Base-by-base conservation (phyloP, 257 asterid genomes). In the Rehmannia glutinosa region DNA sequence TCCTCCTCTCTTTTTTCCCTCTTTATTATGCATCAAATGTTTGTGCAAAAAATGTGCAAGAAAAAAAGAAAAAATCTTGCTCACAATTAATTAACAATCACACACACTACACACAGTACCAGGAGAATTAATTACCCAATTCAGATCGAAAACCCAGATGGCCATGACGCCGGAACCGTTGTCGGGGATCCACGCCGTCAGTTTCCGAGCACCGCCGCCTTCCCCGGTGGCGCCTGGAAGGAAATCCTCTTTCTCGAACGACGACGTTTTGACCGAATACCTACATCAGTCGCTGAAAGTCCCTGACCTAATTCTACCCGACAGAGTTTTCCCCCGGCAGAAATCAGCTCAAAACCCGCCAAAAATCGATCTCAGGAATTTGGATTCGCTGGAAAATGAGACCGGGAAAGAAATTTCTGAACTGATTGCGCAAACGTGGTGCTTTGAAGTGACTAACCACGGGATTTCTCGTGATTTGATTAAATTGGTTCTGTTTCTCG, bases 201-300 rank as follows among this genome's bases (percentile, higher is more conserved):
- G 89, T 66, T 92, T 92, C 79, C 88, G 92, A 32, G 98, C 98
- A 0, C 97, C 98, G 1, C 97, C 98, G 19, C 98, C 97, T 0
- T 92, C 98, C 41, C 98, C 98, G 6, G 87, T 87, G 61, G 97
- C 87, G 25, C 80, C 90, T 1, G 94, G 96, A 5, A 72, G 89
- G 35, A 73, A 83, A 13, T 84, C 96, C 2, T 63, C 86, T 0
- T 74, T 89, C 62, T 58, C 83, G 1, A 89, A 92, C 63, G 92
- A 89, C 53, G 92, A 87, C 46, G 77, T 85, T 47, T 64, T 91
- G 53, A 71, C 86, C 0, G 96, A 91, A 4, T 91, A 85, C 63
- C 83, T 92, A 53, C 78, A 87, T 57, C 82, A 75, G 24, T 84
- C 97, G 0, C 82, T 85, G 35, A 80, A 72, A 68, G 96, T 92